Percentiles rank a stretch among this genome's conserved stretches.
Evolutionary conservation across 176 grass and related monocot genomes (phyloP).

Genomic region (maize (Zea mays)): DNA sequence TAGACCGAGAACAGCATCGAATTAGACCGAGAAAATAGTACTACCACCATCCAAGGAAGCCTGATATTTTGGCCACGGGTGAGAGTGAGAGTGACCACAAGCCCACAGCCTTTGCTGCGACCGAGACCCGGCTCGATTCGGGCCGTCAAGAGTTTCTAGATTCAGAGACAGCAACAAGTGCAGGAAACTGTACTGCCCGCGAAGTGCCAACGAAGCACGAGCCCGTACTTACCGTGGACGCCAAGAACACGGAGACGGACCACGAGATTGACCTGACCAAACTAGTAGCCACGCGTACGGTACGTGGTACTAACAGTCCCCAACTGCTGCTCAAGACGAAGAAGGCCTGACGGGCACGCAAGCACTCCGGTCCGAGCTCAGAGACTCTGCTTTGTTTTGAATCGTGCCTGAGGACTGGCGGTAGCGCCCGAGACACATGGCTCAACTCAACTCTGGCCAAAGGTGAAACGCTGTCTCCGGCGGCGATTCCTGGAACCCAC

Average conservation of each 20-base stretch:
- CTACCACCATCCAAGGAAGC: too few species aligned
- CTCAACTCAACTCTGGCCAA: neutral
- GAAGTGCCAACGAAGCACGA: neutral
- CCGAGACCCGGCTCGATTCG: neutral
- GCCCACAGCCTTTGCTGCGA: too few species aligned
- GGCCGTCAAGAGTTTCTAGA: neutral
- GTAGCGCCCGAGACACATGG: too few species aligned
- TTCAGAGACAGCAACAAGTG: neutral
- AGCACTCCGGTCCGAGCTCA: neutral
- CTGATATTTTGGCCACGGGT: too few species aligned
- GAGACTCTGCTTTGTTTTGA: neutral
- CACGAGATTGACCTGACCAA: constrained; percentile 1
- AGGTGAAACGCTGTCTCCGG: neutral
- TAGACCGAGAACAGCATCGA: too few species aligned
- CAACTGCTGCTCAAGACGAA: too few species aligned
- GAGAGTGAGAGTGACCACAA: too few species aligned
- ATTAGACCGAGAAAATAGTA: too few species aligned
- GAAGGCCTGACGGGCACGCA: neutral
- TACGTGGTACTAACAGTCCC: too few species aligned
- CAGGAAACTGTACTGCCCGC: neutral
- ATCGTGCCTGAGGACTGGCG: too few species aligned
- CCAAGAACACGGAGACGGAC: constrained; percentile 9
- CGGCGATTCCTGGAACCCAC: neutral
- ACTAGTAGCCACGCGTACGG: too few species aligned
- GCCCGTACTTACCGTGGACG: constrained; percentile 9